These are phyloP conservation scores for Xylaria sp. DNA, from an alignment of 2,329 filamentous ascomycete species.

Conservation along the genomic window DNA sequence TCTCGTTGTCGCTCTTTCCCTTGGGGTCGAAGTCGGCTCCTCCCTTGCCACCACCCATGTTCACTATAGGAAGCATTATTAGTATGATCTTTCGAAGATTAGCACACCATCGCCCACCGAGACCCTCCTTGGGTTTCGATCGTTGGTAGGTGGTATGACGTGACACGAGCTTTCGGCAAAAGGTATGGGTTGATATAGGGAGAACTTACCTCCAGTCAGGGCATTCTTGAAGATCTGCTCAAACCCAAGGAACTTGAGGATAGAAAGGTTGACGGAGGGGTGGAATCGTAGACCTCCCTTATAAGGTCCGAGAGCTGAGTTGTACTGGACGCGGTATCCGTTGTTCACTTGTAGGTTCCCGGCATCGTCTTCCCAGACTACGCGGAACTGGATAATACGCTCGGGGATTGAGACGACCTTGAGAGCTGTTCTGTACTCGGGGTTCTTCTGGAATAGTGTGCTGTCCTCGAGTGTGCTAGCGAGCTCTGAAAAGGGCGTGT, in stretches of 20 bases:
- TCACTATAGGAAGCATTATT: slow-evolving; percentile 57
- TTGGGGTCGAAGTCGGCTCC: slow-evolving; percentile 99
- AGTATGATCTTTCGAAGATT: slow-evolving; percentile 6
- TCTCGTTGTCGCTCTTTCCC: slow-evolving; percentile 96
- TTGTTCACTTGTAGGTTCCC: slow-evolving; percentile 89
- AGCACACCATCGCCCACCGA: not conserved
- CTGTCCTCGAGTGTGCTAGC: slow-evolving; percentile 93
- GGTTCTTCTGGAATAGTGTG: slow-evolving; percentile 89
- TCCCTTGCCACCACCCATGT: slow-evolving; percentile 97
- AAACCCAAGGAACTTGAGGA: slow-evolving; percentile 97
- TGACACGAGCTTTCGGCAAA: not conserved
- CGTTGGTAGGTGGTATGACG: not conserved
- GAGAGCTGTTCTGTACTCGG: slow-evolving; percentile 91
- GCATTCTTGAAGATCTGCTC: slow-evolving; percentile 99
- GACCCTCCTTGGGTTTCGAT: no score
- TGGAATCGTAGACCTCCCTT: slow-evolving; percentile 97
- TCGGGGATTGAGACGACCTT: slow-evolving; percentile 89
- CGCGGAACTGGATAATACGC: slow-evolving; percentile 95
- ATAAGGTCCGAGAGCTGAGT: slow-evolving; percentile 95
- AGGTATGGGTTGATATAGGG: not conserved
- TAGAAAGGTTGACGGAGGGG: slow-evolving; percentile 79
- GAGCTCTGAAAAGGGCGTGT: slow-evolving; percentile 68
- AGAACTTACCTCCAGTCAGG: slow-evolving; percentile 80
- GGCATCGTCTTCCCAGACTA: slow-evolving; percentile 95
- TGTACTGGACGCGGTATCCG: slow-evolving; percentile 97